A percentile compares a stretch with the other conserved stretches of the same genome.
These are phyloP conservation scores for Daucus carota DNA, from an alignment of 129 eudicot species.

Conservation along the genomic window DNA sequence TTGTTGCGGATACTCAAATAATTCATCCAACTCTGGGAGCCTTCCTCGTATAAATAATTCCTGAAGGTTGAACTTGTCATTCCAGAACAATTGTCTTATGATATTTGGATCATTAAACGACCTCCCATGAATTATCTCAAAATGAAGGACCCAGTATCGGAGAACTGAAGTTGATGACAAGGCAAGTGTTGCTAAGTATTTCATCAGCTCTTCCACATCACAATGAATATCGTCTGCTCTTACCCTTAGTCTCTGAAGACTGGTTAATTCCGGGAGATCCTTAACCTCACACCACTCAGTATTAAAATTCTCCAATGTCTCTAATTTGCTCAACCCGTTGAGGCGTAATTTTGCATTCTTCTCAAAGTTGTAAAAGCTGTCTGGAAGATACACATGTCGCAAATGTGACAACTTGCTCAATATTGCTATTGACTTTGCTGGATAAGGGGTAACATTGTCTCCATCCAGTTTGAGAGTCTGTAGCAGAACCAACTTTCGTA, in stretches of 20 bases:
- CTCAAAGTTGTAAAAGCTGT: accelerated
- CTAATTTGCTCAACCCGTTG: not conserved
- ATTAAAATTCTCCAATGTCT: not conserved
- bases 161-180: not conserved
- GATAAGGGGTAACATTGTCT: too few species aligned
- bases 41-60: too few species aligned
- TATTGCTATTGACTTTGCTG: not conserved
- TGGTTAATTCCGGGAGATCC: not conserved
- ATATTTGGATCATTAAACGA: too few species aligned
- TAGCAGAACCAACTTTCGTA: not conserved
- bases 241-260: not conserved
- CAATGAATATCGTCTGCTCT: not conserved
- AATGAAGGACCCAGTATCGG: not conserved
- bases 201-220: not conserved
- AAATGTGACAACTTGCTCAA: not conserved
- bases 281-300: not conserved
- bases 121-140: too few species aligned
- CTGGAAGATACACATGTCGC: not conserved
- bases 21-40: too few species aligned
- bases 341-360: not conserved
- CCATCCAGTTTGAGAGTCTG: not conserved
- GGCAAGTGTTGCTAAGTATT: not conserved
- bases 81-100: too few species aligned
- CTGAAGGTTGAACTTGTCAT: too few species aligned
- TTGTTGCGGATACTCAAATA: too few species aligned